Evolutionary conservation across 2,329 filamentous ascomycete genomes (phyloP), one percentile per base, ranked within the genome.

Genomic region (Sarocladium kiliense): DNA sequence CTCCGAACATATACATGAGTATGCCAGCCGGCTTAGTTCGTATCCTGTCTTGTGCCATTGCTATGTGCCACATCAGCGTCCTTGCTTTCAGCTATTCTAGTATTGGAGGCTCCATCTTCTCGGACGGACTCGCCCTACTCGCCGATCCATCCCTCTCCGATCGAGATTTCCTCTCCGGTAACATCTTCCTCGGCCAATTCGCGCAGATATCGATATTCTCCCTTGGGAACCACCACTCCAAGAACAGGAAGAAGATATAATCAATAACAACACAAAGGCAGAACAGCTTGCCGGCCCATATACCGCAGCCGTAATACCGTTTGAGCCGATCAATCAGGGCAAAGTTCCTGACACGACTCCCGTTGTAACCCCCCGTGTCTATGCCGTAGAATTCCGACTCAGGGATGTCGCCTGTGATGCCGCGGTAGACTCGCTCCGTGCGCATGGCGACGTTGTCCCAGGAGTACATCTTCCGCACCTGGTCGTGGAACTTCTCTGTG

Each of bases 391-490:
- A 96, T 57, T 95, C 90, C 54, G 88, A 86, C 63, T 95, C 90
- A 60, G 83, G 85, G 54, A 96, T 85, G n/a, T 85, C 85, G 7
- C 91, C 92, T 2, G 86, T 90, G 62, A 99, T 95, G 49, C 94
- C 90, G 67, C 96, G 86, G 71, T 99, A 99, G 1, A 99, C 94
- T 27, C 93, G 82, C 72, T 99, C 94, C 0, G 94, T 97, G 55
- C 94, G 88, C 63, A 88, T 82, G 14, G 94, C 94, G 26, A 99
- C 93, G 68, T 99, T 93, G 26, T 89, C 89, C 94, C 94, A 99
- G 1, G 91, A 96, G 74, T 99, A 99, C 94, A 97, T 97, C 75
- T 89, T 89, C 71, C 93, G 91, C 59, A 99, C 94, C 70, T 97
- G 89, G 61, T 96, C 93, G 68, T 99, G 94, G 66, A 99, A 99